Conservation (phyloP, 2,329 filamentous ascomycete genomes). For the Trichoderma semiorbis region DNA sequence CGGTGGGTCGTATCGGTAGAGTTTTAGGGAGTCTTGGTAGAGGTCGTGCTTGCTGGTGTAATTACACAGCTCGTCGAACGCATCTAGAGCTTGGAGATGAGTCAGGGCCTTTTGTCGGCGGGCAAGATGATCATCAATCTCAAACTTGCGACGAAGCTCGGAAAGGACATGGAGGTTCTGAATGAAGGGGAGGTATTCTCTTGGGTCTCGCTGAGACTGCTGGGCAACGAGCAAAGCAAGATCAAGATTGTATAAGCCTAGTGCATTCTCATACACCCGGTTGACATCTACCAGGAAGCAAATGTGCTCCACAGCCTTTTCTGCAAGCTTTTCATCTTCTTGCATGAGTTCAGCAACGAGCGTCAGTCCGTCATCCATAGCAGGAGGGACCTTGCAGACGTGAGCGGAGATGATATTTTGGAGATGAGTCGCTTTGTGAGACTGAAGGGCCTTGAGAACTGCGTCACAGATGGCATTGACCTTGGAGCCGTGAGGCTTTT, state of each 20-base stretch:
- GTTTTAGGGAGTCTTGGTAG: constrained; percentile 70
- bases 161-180: constrained; percentile 77
- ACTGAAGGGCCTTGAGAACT: constrained; percentile 65
- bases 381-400: constrained; percentile 88
- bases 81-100: constrained; percentile 70
- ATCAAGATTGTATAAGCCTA: constrained; percentile 89
- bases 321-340: constrained; percentile 67
- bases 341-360: constrained; percentile 74
- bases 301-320: constrained; percentile 91
- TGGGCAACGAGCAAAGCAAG: constrained; percentile 88
- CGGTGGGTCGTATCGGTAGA: constrained; percentile 77
- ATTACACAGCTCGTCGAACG: constrained; percentile 71
- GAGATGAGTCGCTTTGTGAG: constrained; percentile 61
- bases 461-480: constrained; percentile 87
- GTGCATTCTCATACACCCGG: constrained; percentile 81
- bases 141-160: constrained; percentile 68
- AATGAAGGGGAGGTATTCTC: constrained; percentile 93
- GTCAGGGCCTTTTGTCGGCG: constrained; percentile 72
- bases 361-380: constrained; percentile 76
- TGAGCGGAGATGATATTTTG: constrained; percentile 94
- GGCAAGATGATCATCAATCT: constrained; percentile 83
- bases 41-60: constrained; percentile 79
- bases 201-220: constrained; percentile 90
- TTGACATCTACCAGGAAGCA: constrained; percentile 96
- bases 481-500: constrained; percentile 48